These are phyloP conservation scores for Triangularia setosa DNA, from an alignment of 2,329 filamentous ascomycete genomes.

Conservation along the genomic window DNA sequence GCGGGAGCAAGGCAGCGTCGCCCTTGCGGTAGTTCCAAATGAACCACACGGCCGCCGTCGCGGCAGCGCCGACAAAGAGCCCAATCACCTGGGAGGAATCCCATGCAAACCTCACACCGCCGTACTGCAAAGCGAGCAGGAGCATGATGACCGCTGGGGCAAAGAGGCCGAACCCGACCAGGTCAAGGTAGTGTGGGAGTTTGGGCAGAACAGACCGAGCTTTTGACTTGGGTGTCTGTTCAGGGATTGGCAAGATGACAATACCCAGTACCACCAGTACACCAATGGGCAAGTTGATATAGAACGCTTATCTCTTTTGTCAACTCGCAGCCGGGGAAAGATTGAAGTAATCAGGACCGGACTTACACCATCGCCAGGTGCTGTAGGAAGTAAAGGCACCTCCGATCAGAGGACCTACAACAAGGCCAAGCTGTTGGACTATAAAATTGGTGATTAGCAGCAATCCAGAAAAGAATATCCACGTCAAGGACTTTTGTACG, in stretches of 20 bases:
- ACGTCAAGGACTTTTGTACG: no score
- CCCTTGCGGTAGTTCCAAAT: conserved; percentile 37
- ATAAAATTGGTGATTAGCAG: no score
- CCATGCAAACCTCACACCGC: conserved; percentile 36
- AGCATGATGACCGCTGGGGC: conserved; percentile 38
- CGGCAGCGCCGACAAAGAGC: conserved; percentile 35
- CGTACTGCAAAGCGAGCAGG: conserved; percentile 43
- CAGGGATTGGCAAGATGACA: conserved; percentile 31
- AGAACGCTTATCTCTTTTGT: conserved; percentile 37
- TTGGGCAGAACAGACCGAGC: conserved; percentile 22
- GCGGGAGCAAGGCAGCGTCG: conserved; percentile 26
- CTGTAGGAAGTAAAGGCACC: conserved; percentile 36
- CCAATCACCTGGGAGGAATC: conserved; percentile 36
- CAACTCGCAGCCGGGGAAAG: no score
- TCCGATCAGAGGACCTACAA: conserved; percentile 43
- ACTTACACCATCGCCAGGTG: conserved; percentile 41
- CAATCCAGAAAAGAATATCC: no score
- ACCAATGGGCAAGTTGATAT: conserved; percentile 39
- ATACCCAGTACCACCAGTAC: conserved; percentile 31
- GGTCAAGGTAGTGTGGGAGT: conserved; percentile 33
- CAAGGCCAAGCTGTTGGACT: conserved; percentile 38
- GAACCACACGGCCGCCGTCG: conserved; percentile 32
- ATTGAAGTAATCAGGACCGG: no score
- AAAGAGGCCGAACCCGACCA: conserved; percentile 38
- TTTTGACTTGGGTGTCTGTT: conserved; percentile 28